These are phyloP conservation scores for Komagataella pseudopastoris DNA, from an alignment of 805 yeast genomes.

Conservation along the genomic window DNA sequence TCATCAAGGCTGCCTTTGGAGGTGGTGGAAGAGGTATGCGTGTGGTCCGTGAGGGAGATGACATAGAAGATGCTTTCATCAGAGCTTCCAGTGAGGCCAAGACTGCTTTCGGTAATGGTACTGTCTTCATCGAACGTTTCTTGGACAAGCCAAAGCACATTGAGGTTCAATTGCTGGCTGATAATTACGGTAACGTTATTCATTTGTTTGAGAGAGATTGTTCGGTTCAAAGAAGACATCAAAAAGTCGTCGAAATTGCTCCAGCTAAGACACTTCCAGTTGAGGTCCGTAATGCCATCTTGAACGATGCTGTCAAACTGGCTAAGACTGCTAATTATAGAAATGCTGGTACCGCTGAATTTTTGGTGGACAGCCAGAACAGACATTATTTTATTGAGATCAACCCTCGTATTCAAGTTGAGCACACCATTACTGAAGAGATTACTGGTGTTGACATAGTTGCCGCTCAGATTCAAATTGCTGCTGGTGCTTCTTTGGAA, in stretches of 20 bases:
- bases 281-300: constrained; percentile 78
- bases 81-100: constrained; percentile 93
- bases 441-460: constrained; percentile 96
- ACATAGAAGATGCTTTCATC: constrained; percentile 77
- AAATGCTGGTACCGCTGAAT: constrained; percentile 98
- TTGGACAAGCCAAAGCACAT: constrained; percentile 93
- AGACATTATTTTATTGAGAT: constrained; percentile 97
- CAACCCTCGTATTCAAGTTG: constrained; percentile 97
- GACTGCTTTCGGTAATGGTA: constrained; percentile 96
- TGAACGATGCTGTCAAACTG: constrained; percentile 87
- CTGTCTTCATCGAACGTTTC: constrained; percentile 94
- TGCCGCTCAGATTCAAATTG: constrained; percentile 97
- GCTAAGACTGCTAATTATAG: constrained; percentile 83
- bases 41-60: constrained; percentile 95
- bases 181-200: constrained; percentile 84
- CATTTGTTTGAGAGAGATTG: constrained; percentile 97
- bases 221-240: constrained; percentile 99
- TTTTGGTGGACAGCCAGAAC: constrained; percentile 83
- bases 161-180: constrained; percentile 93
- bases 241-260: constrained; percentile 96
- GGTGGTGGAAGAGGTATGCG: constrained; percentile 99
- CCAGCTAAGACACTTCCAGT: constrained; percentile 87
- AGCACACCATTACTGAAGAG: constrained; percentile 97
- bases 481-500: constrained; percentile 91
- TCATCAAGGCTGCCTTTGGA: constrained; percentile 97